phyloP scores from a whole-genome alignment of 192 early-diverging fungal genomes.

The Gamsiella multidivaricata region DNA sequence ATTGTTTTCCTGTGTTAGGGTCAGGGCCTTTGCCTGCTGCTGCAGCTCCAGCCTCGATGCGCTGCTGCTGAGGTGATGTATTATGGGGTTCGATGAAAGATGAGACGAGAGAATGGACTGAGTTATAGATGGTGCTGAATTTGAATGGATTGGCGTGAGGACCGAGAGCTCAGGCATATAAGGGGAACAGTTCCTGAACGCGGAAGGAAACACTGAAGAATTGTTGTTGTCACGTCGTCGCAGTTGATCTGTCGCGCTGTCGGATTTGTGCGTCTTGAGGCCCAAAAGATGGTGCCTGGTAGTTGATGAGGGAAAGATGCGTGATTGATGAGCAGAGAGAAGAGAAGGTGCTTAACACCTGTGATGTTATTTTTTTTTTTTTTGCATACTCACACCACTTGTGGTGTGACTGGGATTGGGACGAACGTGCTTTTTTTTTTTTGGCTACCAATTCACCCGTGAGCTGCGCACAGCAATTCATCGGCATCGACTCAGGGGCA shows the following conservation, averaged over 20 bases:
- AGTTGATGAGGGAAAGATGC: background rate
- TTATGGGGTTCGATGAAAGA: background rate
- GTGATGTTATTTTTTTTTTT: background rate
- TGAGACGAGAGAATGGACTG: background rate
- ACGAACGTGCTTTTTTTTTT: too few species aligned
- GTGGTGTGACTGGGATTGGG: too few species aligned
- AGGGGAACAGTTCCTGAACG: background rate
- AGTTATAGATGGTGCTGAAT: background rate
- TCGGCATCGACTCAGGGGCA: too few species aligned
- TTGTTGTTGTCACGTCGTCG: background rate
- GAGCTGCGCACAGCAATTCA: too few species aligned
- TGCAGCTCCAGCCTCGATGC: background rate
- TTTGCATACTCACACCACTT: too few species aligned
- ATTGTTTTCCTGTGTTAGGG: background rate
- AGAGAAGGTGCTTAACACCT: too few species aligned
- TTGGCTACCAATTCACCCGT: too few species aligned
- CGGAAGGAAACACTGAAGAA: background rate
- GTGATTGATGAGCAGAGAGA: constrained; percentile 3
- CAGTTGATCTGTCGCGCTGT: too few species aligned
- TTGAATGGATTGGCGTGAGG: background rate
- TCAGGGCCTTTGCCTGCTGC: background rate
- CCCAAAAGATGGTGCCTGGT: background rate
- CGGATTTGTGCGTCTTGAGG: too few species aligned
- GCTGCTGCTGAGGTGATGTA: background rate
- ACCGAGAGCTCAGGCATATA: background rate